Conservation (phyloP, 208 protist genomes). For the Entamoeba moshkovskii region DNA sequence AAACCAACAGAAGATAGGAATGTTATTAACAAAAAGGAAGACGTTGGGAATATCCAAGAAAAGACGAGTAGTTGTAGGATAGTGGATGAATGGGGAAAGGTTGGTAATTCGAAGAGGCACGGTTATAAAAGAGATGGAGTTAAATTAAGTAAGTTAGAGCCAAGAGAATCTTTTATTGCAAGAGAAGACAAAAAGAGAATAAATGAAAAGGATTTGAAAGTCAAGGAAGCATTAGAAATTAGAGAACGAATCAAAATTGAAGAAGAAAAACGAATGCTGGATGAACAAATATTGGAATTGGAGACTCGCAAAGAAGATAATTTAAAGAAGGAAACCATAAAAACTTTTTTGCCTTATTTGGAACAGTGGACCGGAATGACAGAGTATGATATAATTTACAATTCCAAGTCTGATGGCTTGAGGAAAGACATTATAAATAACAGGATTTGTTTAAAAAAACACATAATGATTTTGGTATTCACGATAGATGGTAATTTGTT, state of each 20-base stretch:
- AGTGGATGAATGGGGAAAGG: neutral
- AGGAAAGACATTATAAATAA: neutral
- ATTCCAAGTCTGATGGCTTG: neutral
- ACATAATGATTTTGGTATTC: neutral
- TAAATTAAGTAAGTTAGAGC: neutral
- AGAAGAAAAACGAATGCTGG: neutral
- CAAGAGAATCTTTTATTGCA: neutral
- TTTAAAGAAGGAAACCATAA: neutral
- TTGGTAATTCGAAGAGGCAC: no score
- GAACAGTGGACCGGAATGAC: neutral
- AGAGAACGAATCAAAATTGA: neutral
- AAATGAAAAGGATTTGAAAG: neutral
- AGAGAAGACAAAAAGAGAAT: neutral
- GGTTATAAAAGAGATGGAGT: no score
- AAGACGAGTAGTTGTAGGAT: neutral
- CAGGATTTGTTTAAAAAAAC: neutral
- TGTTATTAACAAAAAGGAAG: neutral
- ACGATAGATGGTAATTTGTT: neutral
- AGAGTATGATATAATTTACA: neutral
- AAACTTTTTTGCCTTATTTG: neutral
- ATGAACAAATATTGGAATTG: neutral
- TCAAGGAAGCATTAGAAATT: neutral
- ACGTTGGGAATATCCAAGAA: no score
- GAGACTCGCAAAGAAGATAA: neutral
- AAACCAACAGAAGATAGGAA: neutral